These are phyloP conservation scores for Prillingera fragicola DNA, from an alignment of 1,284 basidiomycete species.

Conservation along the genomic window DNA sequence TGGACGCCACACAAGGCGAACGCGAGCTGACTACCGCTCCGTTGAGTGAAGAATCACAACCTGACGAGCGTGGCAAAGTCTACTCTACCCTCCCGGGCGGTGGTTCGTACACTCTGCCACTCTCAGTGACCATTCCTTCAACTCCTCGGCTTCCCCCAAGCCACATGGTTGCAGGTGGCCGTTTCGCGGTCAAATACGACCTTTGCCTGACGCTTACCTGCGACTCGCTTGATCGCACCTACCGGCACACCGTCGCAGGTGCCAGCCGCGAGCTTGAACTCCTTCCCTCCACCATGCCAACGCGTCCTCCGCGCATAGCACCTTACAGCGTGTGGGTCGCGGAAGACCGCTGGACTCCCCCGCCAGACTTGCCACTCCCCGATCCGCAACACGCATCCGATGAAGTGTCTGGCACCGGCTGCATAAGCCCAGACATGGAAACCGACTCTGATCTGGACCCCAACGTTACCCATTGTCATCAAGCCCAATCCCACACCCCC, in stretches of 20 bases:
- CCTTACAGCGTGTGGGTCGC: conserved; percentile 24
- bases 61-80: neutral
- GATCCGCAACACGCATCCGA: too few species aligned
- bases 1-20: too few species aligned
- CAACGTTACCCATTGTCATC: too few species aligned
- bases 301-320: conserved; percentile 20
- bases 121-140: conserved; percentile 39
- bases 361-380: too few species aligned
- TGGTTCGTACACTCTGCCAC: conserved; percentile 38
- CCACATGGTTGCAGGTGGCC: conserved; percentile 22
- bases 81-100: neutral
- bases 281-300: conserved; percentile 37
- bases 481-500: too few species aligned
- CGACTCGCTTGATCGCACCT: conserved; percentile 24
- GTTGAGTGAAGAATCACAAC: too few species aligned
- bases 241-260: conserved; percentile 24
- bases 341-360: conserved; percentile 4
- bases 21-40: too few species aligned
- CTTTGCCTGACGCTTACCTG: conserved; percentile 31
- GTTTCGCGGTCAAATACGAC: conserved; percentile 37
- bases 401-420: too few species aligned
- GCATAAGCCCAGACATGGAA: too few species aligned
- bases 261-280: conserved; percentile 31
- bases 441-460: too few species aligned
- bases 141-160: conserved; percentile 35